Percentiles rank a stretch among this genome's conserved stretches.
Evolutionary conservation across 768 basidiomycete genomes (phyloP).

Genomic region (Hypholoma sublateritium): DNA sequence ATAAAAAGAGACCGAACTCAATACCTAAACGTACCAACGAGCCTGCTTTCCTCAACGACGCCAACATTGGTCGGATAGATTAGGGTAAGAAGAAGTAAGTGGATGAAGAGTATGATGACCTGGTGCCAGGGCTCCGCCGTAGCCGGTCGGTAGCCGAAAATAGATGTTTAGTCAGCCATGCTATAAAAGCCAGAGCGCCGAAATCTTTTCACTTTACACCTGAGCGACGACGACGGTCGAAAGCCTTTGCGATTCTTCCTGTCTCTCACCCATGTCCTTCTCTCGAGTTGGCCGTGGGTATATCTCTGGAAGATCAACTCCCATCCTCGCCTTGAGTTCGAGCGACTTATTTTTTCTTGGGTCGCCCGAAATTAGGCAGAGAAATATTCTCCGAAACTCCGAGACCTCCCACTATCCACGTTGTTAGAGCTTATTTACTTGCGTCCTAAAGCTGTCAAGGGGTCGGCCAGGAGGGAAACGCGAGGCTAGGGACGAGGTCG

Average conservation of each 20-base stretch:
- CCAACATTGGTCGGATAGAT: conserved; percentile 51
- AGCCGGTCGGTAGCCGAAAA: conserved; percentile 8
- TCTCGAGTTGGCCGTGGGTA: conserved; percentile 33
- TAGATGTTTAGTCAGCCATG: conserved; percentile 45
- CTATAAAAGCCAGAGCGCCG: conserved; percentile 11
- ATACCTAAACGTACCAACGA: conserved; percentile 60
- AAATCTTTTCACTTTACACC: conserved; percentile 31
- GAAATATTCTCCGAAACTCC: conserved; percentile 42
- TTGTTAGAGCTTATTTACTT: conserved; percentile 2
- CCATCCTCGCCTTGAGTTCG: conserved; percentile 82
- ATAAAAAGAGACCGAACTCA: not conserved
- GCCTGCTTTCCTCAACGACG: conserved; percentile 63
- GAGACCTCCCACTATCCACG: conserved; percentile 10
- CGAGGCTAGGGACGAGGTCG: conserved; percentile 17
- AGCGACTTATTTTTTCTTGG: conserved; percentile 48
- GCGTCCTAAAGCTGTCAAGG: conserved; percentile 6
- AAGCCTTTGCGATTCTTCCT: conserved; percentile 43
- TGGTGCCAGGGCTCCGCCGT: not conserved
- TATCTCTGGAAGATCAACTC: conserved; percentile 62
- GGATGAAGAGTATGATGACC: conserved; percentile 21
- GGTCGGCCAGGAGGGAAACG: conserved; percentile 14
- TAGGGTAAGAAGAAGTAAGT: conserved; percentile 22
- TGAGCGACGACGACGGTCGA: conserved; percentile 85
- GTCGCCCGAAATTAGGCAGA: conserved; percentile 81
- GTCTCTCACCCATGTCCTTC: conserved; percentile 65